Base-by-base conservation (phyloP, 176 grass and related monocot species). In the Carex cristatella region DNA sequence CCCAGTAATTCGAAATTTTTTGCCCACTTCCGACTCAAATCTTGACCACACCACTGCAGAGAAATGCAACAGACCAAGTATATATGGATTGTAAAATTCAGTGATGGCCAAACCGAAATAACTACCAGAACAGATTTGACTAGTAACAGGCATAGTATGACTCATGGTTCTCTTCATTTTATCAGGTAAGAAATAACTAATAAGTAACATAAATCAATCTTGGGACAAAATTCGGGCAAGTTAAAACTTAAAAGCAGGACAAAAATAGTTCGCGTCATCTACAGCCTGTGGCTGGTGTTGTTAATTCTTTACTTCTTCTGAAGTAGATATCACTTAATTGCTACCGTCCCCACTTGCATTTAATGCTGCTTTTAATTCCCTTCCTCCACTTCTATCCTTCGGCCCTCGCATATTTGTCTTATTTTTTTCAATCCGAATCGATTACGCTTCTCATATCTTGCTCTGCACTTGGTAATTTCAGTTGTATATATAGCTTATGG, bases 291-390 rank as follows among this genome's bases (percentile, higher is more conserved):
- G 74, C 49, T 79, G 14, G 53, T 33, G 53, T 57, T 72, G 12
- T 79, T 79, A 79, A 79, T 32, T 57, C 53, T 79, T 58, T 58
- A 57, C 74, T 79, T 57, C 74, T 32, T 79, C 14, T 79, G 74
- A 57, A 79, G 74, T 79, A 79, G 74, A 79, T 79, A 79, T 58
- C 53, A 79, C 51, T 79, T 79, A 79, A 79, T 79, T 30, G 69
- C 54, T 75, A 57, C 51, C 28, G 53, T 57, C 74, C 74, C 74
- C 51, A 79, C 74, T 79, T 18, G 74, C 74, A 79, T 79, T 79
- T 57, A 79, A 37, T 51, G 53, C 74, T 79, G 74, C 53, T 57
- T 79, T 79, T 79, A 35, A 57, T 79, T 58, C 58, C 28, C 74
- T 16, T 72, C 46, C 53, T 12, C 49, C 30, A 54, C 30, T 58